A percentile compares a stretch with the other conserved stretches of the same genome.
Conservation (phyloP, 1,284 basidiomycete genomes). For the Cryptococcus sp. region DNA sequence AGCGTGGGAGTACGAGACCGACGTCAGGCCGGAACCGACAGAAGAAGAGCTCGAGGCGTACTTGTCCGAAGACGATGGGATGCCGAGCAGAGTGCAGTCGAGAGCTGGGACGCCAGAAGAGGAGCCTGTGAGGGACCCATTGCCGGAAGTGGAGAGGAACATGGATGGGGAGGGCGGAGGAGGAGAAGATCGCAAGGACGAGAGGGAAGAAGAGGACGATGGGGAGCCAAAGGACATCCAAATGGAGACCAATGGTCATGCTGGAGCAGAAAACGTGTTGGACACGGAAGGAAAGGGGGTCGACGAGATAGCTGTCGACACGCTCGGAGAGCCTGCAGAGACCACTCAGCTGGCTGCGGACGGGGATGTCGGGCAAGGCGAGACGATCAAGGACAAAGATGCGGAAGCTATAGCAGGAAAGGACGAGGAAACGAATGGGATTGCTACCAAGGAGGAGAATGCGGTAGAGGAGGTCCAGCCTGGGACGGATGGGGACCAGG, state of each 20-base stretch:
- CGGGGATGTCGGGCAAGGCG: too few relatives aligned
- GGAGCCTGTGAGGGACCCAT: too few relatives aligned
- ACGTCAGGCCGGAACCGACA: not conserved
- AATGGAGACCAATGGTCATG: not conserved
- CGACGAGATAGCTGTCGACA: not conserved
- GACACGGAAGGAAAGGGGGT: not conserved
- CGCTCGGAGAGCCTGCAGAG: not conserved
- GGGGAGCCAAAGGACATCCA: not conserved
- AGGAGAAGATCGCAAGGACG: not conserved
- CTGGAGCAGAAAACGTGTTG: too few relatives aligned
- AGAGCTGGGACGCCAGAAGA: too few relatives aligned
- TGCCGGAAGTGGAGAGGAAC: too few relatives aligned
- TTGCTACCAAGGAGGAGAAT: too few relatives aligned
- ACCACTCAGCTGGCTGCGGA: not conserved
- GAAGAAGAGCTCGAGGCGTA: not conserved
- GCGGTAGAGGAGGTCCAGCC: too few relatives aligned
- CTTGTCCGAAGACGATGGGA: not conserved
- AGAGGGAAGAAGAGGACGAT: not conserved
- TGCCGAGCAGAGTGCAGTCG: too few relatives aligned
- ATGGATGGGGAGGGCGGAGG: too few relatives aligned
- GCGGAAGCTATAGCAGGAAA: not conserved
- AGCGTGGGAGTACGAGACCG: conserved; percentile 21
- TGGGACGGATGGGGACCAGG: too few relatives aligned
- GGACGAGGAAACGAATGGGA: not conserved
- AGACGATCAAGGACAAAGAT: not conserved